Evolutionary conservation across 768 basidiomycete genomes (phyloP).

Genomic region (Lepiota subincarnata): DNA sequence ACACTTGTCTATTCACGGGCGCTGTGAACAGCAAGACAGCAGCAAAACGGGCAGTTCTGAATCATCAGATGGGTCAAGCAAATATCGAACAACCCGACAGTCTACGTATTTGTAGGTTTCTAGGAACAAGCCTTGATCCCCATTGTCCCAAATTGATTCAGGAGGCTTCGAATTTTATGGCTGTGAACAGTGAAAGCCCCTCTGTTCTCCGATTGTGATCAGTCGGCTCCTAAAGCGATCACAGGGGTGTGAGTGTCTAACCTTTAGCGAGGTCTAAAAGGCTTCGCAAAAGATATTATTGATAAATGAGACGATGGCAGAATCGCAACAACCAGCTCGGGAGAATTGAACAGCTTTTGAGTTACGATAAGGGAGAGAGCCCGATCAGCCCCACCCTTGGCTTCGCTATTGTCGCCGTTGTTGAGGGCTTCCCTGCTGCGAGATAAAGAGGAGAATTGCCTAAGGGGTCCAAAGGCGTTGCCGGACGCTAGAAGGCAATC

Average conservation of each 20-base stretch:
- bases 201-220: constrained; percentile 1
- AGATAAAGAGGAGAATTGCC: background rate
- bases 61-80: too few species aligned
- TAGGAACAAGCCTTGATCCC: background rate
- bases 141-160: constrained; percentile 6
- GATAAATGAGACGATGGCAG: too few species aligned
- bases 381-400: too few species aligned
- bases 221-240: background rate
- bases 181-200: background rate
- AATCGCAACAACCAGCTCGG: too few species aligned
- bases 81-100: background rate
- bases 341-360: too few species aligned
- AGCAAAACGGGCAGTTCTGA: background rate
- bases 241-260: too few species aligned
- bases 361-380: too few species aligned
- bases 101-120: background rate
- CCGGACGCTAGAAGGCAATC: constrained; percentile 7
- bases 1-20: too few species aligned
- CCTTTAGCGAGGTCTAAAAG: too few species aligned
- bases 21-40: background rate
- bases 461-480: background rate
- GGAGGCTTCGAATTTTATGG: constrained; percentile 4
- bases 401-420: too few species aligned
- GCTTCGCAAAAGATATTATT: too few species aligned
- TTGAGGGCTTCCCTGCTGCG: background rate